Conservation (phyloP, 1,284 basidiomycete genomes). For the Vanrija sp. region DNA sequence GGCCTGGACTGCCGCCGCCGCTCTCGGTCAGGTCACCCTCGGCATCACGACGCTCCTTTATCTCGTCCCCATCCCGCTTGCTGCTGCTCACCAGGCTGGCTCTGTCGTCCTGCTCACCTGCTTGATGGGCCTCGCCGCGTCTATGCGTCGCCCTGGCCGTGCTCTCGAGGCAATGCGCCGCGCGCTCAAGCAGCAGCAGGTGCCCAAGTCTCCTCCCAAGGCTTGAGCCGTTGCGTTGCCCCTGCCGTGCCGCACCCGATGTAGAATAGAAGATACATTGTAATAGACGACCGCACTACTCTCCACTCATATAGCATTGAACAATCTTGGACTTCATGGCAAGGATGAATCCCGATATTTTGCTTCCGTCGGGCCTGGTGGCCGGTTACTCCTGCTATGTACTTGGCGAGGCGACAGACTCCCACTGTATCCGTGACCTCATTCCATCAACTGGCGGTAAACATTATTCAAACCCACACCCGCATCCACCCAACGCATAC, state of each 20-base stretch:
- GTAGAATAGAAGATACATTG: background rate
- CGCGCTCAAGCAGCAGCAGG: constrained; percentile 5
- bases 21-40: constrained; percentile 78
- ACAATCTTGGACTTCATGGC: background rate
- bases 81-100: constrained; percentile 91
- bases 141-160: constrained; percentile 65
- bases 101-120: constrained; percentile 83
- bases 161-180: constrained; percentile 53
- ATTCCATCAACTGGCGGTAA: no score
- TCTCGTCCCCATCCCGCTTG: constrained; percentile 87
- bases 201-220: no score
- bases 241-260: no score
- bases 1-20: constrained; percentile 71
- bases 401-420: no score
- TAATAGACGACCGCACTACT: background rate
- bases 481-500: background rate
- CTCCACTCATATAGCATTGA: background rate
- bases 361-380: no score
- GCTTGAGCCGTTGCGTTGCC: no score
- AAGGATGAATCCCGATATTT: background rate
- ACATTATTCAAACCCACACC: no score
- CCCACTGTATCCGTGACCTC: no score
- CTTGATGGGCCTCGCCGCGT: constrained; percentile 70
- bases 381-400: no score
- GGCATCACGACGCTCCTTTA: constrained; percentile 91